Evolutionary conservation across 257 asterid species (phyloP), one percentile per base, ranked within the genome.

Genomic region (Jasminum sambac): DNA sequence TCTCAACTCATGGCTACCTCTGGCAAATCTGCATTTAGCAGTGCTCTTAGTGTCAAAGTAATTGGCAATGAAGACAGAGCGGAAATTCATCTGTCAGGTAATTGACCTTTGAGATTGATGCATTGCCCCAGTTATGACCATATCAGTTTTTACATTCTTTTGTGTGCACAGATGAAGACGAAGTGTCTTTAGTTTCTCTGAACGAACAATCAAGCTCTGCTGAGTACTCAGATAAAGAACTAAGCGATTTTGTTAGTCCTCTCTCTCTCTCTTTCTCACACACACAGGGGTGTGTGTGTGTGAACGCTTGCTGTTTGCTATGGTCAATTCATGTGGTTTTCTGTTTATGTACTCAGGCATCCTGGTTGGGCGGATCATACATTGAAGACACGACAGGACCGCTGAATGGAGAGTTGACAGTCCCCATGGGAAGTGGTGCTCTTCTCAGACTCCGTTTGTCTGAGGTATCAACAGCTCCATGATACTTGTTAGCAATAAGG

Each of bases 321-420:
- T 62, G 16, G 26, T 60, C 80, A 36, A 66, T 70, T 17, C 62
- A 68, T 73, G 52, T 74, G 63, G 75, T 73, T 16, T 34, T 70
- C 50, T 64, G 44, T 42, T 62, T 62, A 13, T 72, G 17, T 68
- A 67, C 52, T 57, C 78, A 95, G 99, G 98, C 97, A 37, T 85
- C 95, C 69, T 86, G 86, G 91, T 71, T 91, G 78, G 95, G 96
- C 63, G 99, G 98, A 78, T 86, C 99, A 48, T 95, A 95, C 77
- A 74, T 74, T 73, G 82, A 86, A 73, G 87, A 75, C 73, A 76
- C 78, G 64, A 78, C 84, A 4, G 69, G 72, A 60, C 86, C 82
- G 70, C 79, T 84, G 73, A 82, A 68, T 73, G 98, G 97, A 83
- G 89, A 82, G 82, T 76, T 95, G 65, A 73, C 81, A 69, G 50